A percentile compares a stretch with the other conserved stretches of the same genome.
phyloP scores from a whole-genome alignment of 2,329 filamentous ascomycete species.

The Xylaria sp. region DNA sequence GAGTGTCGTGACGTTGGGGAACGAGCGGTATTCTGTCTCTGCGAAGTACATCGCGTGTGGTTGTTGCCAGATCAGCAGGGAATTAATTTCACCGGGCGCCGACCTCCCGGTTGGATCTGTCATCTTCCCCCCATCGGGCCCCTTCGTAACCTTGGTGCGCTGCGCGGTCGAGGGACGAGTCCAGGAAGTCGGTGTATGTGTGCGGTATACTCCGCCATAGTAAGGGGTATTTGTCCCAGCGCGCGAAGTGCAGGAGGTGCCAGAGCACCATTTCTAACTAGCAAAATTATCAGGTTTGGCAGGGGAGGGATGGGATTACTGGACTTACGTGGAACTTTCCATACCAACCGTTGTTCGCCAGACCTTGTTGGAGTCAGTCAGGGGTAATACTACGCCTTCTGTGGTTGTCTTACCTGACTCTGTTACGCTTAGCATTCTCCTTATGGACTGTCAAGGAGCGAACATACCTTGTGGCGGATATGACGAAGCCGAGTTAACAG shows the following conservation, averaged over 20 bases:
- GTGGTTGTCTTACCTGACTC: slow-evolving; percentile 17
- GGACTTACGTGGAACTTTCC: slow-evolving; percentile 46
- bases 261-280: slow-evolving; percentile 50
- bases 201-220: slow-evolving; percentile 41
- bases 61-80: slow-evolving; percentile 57
- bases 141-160: slow-evolving; percentile 39
- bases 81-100: slow-evolving; percentile 57
- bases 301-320: too few relatives aligned
- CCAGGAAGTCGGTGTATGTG: slow-evolving; percentile 44
- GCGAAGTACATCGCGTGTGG: slow-evolving; percentile 57
- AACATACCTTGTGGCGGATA: slow-evolving; percentile 41
- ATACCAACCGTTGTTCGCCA: slow-evolving; percentile 53
- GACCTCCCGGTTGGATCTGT: slow-evolving; percentile 50
- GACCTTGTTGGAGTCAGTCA: slow-evolving; percentile 28
- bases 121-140: slow-evolving; percentile 49
- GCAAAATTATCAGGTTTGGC: background rate
- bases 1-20: slow-evolving; percentile 40
- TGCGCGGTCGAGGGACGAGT: slow-evolving; percentile 36
- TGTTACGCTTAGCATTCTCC: slow-evolving; percentile 11
- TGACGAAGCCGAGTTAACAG: slow-evolving; percentile 46
- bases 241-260: slow-evolving; percentile 47
- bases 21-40: slow-evolving; percentile 48
- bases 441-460: background rate
- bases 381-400: too few relatives aligned
- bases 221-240: slow-evolving; percentile 44